A percentile compares a stretch with the other conserved stretches of the same genome.
These are phyloP conservation scores for Rutstroemia sydowiana DNA, from an alignment of 2,329 filamentous ascomycete species.

Conservation along the genomic window DNA sequence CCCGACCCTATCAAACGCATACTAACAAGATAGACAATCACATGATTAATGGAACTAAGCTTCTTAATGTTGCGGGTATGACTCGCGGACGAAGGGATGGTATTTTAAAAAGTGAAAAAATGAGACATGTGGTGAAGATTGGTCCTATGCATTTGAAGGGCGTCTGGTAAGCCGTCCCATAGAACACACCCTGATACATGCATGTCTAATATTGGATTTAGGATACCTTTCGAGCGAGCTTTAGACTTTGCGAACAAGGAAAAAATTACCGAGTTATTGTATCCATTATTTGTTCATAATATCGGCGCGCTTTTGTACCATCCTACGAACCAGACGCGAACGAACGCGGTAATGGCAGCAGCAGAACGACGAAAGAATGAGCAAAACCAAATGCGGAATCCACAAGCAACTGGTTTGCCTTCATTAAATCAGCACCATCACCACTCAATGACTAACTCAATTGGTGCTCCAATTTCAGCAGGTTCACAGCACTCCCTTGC, in stretches of 20 bases:
- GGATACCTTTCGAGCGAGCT: slow-evolving; percentile 97
- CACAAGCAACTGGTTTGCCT: slow-evolving; percentile 51
- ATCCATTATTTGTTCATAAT: slow-evolving; percentile 95
- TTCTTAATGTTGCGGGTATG: slow-evolving; percentile 97
- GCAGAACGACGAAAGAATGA: slow-evolving; percentile 71
- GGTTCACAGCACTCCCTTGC: slow-evolving; percentile 43
- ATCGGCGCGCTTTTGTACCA: slow-evolving; percentile 92
- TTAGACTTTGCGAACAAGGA: slow-evolving; percentile 99
- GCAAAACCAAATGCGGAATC: slow-evolving; percentile 52
- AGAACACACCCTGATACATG: neutral
- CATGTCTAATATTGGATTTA: slow-evolving; percentile 33
- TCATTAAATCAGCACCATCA: slow-evolving; percentile 63
- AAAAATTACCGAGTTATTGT: slow-evolving; percentile 93
- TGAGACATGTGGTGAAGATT: slow-evolving; percentile 95
- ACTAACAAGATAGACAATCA: slow-evolving; percentile 65
- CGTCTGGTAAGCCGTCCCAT: slow-evolving; percentile 65
- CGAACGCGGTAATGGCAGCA: slow-evolving; percentile 80
- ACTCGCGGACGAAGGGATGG: slow-evolving; percentile 90
- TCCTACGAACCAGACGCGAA: slow-evolving; percentile 76
- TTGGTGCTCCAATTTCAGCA: slow-evolving; percentile 43
- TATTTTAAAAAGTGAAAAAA: slow-evolving; percentile 95
- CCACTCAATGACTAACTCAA: slow-evolving; percentile 54
- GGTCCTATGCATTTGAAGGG: slow-evolving; percentile 98
- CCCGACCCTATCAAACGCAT: neutral
- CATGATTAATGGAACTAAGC: slow-evolving; percentile 98